Conservation (phyloP, 2,329 filamentous ascomycete species). For the Juglanconis oblonga region DNA sequence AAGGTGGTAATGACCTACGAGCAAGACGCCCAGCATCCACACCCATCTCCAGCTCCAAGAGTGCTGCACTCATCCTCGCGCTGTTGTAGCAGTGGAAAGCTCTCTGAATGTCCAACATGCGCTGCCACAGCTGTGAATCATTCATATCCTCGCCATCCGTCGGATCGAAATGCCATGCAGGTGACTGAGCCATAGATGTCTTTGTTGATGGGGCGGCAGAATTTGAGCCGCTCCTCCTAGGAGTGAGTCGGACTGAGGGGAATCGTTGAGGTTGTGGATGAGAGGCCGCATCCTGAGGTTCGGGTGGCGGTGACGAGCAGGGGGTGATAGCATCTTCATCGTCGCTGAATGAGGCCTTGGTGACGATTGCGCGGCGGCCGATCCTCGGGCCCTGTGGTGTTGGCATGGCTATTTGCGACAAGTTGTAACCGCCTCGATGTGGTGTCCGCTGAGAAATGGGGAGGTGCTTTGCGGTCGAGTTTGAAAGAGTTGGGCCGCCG, state of each 20-base stretch:
- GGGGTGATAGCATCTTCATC: conserved; percentile 22
- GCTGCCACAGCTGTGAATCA: conserved; percentile 36
- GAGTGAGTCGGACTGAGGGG: neutral
- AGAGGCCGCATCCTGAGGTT: conserved; percentile 3
- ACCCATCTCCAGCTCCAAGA: conserved; percentile 34
- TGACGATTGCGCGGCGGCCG: conserved; percentile 8
- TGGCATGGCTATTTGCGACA: neutral
- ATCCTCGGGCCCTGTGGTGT: neutral
- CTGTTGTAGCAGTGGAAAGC: conserved; percentile 42
- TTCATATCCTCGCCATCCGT: conserved; percentile 30
- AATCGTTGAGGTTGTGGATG: neutral
- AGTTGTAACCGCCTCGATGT: neutral
- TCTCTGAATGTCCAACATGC: conserved; percentile 41
- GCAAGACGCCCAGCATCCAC: conserved; percentile 31
- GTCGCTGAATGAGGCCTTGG: conserved; percentile 20
- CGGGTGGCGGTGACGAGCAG: conserved; percentile 13
- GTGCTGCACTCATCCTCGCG: conserved; percentile 40
- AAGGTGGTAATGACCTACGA: conserved; percentile 29
- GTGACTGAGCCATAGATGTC: neutral
- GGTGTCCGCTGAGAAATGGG: neutral
- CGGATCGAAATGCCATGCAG: conserved; percentile 17
- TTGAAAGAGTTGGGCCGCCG: neutral
- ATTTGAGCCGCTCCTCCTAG: neutral
- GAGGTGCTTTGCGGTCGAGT: neutral
- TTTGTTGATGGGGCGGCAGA: conserved; percentile 4